Base-by-base conservation (phyloP, 2,329 filamentous ascomycete species). In the Arthrobotrys sphaeroides region DNA sequence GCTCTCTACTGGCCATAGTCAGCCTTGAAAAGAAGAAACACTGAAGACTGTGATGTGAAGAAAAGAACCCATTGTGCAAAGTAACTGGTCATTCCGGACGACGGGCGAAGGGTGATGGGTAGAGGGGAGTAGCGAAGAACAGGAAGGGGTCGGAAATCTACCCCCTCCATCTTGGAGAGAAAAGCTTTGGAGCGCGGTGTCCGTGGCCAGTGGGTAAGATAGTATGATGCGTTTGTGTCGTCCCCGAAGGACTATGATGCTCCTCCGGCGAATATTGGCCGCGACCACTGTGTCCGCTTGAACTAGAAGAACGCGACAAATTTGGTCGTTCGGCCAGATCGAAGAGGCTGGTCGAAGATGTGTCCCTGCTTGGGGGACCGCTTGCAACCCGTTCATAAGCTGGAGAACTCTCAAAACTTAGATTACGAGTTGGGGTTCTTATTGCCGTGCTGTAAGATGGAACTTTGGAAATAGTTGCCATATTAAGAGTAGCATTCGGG, bases 401-500 rank as follows among this genome's bases (percentile, higher is more conserved):
- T 9, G 77, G 76, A 10, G 85, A 84, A 20, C 85, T 85, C 5
- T 85, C 82, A 45, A 84, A 85, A 55, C 83, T 85, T 12, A 84
- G 84, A 33, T 86, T 85, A 59, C 87, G 85, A 13, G 88, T 87
- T 3, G 89, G 88, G 0, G 89, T 88, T 77, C 87, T 88, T 24
- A 93, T 88, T 0, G 91, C 91, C 0, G 91, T 93, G 13, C 87
- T 87, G 81, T 94, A 94, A 68, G 91, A 93, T 0, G 91, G 91
- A 1, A 94, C 91, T 78, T 90, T 90, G 81, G 86, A 90, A 43
- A 93, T 83, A 77, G 89, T 87, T 53, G 87, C 86, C 78, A 92
- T 83, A 77, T 91, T 88, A 16, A 74, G 12, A n/a, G 51, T 43
- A 13, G 55, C 18, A 22, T 33, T 62, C 0, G 70, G 70, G 28